These are phyloP conservation scores for Cercospora sp. DNA, from an alignment of 2,329 filamentous ascomycete genomes.

Conservation along the genomic window DNA sequence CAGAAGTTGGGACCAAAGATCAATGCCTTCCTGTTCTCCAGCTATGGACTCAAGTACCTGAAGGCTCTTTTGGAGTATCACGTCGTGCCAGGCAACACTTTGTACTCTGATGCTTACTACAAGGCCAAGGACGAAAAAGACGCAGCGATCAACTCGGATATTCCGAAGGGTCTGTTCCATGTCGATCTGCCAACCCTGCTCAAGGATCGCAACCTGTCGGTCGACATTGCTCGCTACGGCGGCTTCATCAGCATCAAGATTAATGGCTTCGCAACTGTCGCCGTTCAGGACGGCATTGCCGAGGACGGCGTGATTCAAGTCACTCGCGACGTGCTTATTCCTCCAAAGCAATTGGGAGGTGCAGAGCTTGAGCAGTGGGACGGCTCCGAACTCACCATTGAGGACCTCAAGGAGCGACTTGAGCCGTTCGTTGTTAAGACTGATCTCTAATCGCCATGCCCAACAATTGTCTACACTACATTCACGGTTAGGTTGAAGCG, in stretches of 20 bases:
- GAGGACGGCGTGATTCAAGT: slow-evolving; percentile 83
- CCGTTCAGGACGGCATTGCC: slow-evolving; percentile 68
- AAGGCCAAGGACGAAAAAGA: slow-evolving; percentile 30
- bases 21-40: slow-evolving; percentile 84
- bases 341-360: slow-evolving; percentile 60
- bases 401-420: slow-evolving; percentile 61
- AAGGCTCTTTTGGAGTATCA: slow-evolving; percentile 78
- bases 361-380: slow-evolving; percentile 44
- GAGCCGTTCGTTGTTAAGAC: slow-evolving; percentile 46
- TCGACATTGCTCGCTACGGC: slow-evolving; percentile 71
- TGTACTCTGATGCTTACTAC: slow-evolving; percentile 85
- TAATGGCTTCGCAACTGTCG: slow-evolving; percentile 70
- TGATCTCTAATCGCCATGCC: slow-evolving; percentile 28
- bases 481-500: background rate
- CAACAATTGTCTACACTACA: background rate
- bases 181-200: slow-evolving; percentile 74
- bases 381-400: slow-evolving; percentile 57
- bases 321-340: slow-evolving; percentile 70
- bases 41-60: slow-evolving; percentile 72
- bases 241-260: slow-evolving; percentile 71
- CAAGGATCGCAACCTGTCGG: slow-evolving; percentile 62
- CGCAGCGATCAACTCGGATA: slow-evolving; percentile 36
- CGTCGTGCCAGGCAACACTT: slow-evolving; percentile 68
- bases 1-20: slow-evolving; percentile 67
- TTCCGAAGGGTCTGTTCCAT: slow-evolving; percentile 56